Conservation (phyloP, 768 basidiomycete species). For the Candolleomyces aberdarensis region DNA sequence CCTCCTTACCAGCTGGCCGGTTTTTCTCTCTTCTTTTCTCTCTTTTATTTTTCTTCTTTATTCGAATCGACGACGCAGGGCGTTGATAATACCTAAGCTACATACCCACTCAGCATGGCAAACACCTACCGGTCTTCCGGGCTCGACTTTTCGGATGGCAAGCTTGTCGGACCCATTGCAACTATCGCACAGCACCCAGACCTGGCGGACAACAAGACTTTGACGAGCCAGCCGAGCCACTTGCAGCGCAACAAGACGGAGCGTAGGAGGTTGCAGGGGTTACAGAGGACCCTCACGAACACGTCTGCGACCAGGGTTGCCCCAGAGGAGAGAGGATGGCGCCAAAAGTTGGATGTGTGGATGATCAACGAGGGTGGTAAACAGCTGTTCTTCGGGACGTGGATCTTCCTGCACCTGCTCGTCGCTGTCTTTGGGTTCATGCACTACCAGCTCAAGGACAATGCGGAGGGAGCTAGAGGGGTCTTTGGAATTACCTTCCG, state of each 20-base stretch:
- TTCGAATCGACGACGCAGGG: neutral
- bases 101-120: slow-evolving; percentile 20
- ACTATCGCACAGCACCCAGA: slow-evolving; percentile 55
- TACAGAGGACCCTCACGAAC: slow-evolving; percentile 60
- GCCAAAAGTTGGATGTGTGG: slow-evolving; percentile 66
- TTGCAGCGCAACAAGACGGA: slow-evolving; percentile 87
- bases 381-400: slow-evolving; percentile 74
- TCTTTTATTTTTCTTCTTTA: neutral
- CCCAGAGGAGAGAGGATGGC: slow-evolving; percentile 35
- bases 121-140: slow-evolving; percentile 49
- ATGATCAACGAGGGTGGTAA: slow-evolving; percentile 92
- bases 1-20: slow-evolving; percentile 16
- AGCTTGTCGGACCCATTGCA: slow-evolving; percentile 20
- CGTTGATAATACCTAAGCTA: neutral
- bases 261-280: slow-evolving; percentile 76
- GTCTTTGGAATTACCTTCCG: slow-evolving; percentile 78
- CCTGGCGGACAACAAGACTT: slow-evolving; percentile 23
- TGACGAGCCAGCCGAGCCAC: slow-evolving; percentile 37
- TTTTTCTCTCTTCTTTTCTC: slow-evolving; percentile 7
- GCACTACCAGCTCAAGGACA: slow-evolving; percentile 80
- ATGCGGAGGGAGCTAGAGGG: slow-evolving; percentile 59
- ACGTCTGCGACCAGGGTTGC: slow-evolving; percentile 22
- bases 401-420: slow-evolving; percentile 77
- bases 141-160: slow-evolving; percentile 67
- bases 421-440: slow-evolving; percentile 75